These are phyloP conservation scores for Dioscorea dumetorum DNA, from an alignment of 106 monocot genomes.

Conservation along the genomic window DNA sequence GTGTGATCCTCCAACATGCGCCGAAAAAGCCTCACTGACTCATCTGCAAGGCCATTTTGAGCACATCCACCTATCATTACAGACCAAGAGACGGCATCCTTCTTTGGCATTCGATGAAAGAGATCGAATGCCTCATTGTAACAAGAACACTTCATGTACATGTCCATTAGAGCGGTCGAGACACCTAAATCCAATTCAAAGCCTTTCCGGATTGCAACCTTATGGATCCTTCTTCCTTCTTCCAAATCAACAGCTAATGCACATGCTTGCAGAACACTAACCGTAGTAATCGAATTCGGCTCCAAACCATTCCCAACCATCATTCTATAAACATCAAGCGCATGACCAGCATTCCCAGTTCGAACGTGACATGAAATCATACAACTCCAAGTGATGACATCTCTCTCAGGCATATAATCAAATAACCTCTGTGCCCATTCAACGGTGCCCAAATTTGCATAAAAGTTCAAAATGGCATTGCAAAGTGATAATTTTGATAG, in stretches of 20 bases:
- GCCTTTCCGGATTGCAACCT: constrained; percentile 25
- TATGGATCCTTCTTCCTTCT: constrained; percentile 42
- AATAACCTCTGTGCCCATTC: constrained; percentile 29
- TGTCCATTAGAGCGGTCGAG: constrained; percentile 62
- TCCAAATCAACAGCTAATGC: constrained; percentile 24
- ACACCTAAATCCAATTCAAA: constrained; percentile 34
- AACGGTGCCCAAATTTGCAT: constrained; percentile 37
- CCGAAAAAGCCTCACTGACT: constrained; percentile 36
- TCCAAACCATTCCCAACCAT: constrained; percentile 29
- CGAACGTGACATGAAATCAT: constrained; percentile 44
- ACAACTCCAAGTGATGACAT: constrained; percentile 66
- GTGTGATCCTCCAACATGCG: constrained; percentile 25
- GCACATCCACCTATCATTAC: constrained; percentile 46
- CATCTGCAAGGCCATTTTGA: constrained; percentile 37
- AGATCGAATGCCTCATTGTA: constrained; percentile 32
- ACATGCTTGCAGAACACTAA: constrained; percentile 52
- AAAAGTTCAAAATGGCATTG: constrained; percentile 52
- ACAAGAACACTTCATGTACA: constrained; percentile 81
- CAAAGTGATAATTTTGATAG: constrained; percentile 18
- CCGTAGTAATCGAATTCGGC: constrained; percentile 43
- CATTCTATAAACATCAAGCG: constrained; percentile 35
- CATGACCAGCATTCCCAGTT: constrained; percentile 26
- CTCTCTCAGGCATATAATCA: constrained; percentile 23
- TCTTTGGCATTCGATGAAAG: constrained; percentile 41
- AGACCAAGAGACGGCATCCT: constrained; percentile 54